phyloP scores from a whole-genome alignment of 306 rosid genomes.

The Castanea mollissima region DNA sequence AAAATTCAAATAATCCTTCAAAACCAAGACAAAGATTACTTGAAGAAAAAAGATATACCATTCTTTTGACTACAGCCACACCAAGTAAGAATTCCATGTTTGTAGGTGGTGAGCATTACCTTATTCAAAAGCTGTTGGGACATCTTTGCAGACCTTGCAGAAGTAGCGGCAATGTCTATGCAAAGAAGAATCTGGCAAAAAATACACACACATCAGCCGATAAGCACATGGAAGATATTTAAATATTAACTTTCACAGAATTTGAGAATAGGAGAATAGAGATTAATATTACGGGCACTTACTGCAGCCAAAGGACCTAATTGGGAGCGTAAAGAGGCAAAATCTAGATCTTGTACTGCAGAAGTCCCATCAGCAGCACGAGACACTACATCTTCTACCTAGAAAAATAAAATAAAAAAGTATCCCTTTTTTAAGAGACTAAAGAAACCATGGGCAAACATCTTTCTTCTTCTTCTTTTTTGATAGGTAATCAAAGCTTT shows the following conservation, averaged over 20 bases:
- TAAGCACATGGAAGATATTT: conserved; percentile 22
- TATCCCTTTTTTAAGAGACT: conserved; percentile 3
- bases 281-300: conserved; percentile 38
- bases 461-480: too few relatives aligned
- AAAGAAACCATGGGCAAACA: neutral
- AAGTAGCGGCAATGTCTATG: conserved; percentile 89
- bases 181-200: conserved; percentile 91
- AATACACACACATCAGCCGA: conserved; percentile 35
- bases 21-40: neutral
- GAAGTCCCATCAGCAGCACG: conserved; percentile 54
- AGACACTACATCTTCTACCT: conserved; percentile 91
- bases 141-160: conserved; percentile 79
- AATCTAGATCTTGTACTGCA: conserved; percentile 73
- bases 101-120: conserved; percentile 48
- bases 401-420: conserved; percentile 20
- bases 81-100: conserved; percentile 1
- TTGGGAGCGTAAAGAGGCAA: conserved; percentile 80
- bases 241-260: conserved; percentile 1
- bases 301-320: conserved; percentile 91
- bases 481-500: too few relatives aligned
- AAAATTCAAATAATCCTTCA: neutral
- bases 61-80: neutral
- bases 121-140: conserved; percentile 86
- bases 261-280: conserved; percentile 19
- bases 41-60: neutral